Base-by-base conservation (phyloP, 108 stramenopile genomes). In the Skeletonema potamos region DNA sequence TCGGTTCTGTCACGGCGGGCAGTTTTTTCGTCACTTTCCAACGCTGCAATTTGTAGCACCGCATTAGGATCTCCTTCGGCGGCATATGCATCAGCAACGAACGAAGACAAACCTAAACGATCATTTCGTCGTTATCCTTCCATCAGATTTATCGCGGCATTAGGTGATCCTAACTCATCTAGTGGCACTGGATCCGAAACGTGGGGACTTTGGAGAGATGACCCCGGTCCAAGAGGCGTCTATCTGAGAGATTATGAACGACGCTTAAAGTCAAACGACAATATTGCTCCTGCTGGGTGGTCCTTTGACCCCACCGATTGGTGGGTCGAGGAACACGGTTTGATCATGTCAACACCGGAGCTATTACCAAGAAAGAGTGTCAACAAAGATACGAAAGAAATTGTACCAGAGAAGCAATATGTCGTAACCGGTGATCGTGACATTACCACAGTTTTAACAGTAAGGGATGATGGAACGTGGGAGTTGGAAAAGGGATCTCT, bases 251-350 rank as follows among this genome's bases (percentile, higher is more conserved):
- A 90, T 33, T 94, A 87, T 74, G 79, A 90, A 6, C 48, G 62
- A 11, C 63, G 81, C n/a, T 15, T 82, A 8, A 61, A 37, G 26
- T n/a, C 60, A 18, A 82, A 73, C 17, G 36, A 81, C 48, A 81
- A 84, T 34, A 62, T 80, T 3, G 93, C 90, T 11, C 90, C 93
- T n/a, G 88, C 82, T 2, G 90, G 93, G 51, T 94, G 93, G 93
- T 84, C 61, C 1, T 92, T 90, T 66, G 79, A 94, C 73, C 80
- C 79, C 1, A 43, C 76, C 1, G 89, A 89, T 73, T 91, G 89
- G 88, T 94, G 93, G 93, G 66, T 94, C 8, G 93, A 94, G 68
- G 92, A 94, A 62, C 92, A 94, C 64, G 92, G 85, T 10, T 61
- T 84, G 44, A 77, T 81, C 7, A 84, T 84, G 79, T 72, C 75